Conservation (phyloP, 1,284 basidiomycete genomes). For the Trichosporon coremiiforme region DNA sequence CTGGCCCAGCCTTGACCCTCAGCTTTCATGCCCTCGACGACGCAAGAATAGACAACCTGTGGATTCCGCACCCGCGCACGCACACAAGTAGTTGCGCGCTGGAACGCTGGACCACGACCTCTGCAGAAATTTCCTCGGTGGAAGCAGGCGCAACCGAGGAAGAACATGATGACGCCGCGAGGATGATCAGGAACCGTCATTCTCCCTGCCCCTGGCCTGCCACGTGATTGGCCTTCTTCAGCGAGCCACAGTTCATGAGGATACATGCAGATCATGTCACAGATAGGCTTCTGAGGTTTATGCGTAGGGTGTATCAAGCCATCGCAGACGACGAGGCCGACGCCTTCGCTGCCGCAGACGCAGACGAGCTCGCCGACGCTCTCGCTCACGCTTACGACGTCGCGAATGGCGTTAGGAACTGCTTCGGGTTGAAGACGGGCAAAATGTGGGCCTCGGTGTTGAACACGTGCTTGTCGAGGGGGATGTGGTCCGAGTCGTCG, state of each 20-base stretch:
- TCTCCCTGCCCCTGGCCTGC: background rate
- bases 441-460: conserved; percentile 73
- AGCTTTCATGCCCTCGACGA: no score
- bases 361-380: no score
- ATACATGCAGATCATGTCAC: conserved; percentile 4
- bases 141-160: background rate
- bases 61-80: no score
- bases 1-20: no score
- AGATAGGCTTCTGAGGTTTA: background rate
- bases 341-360: no score
- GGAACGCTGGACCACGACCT: no score
- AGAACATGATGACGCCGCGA: background rate
- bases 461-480: conserved; percentile 79
- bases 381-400: conserved; percentile 31
- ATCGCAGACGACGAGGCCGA: no score
- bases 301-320: no score
- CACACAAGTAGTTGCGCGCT: no score
- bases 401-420: conserved; percentile 44
- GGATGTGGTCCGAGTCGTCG: conserved; percentile 70
- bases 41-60: no score
- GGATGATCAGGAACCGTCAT: background rate
- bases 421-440: conserved; percentile 53
- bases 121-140: background rate
- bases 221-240: background rate
- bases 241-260: background rate